A percentile compares a stretch with the other conserved stretches of the same genome.
These are phyloP conservation scores for Rhododendron griersonianum DNA, from an alignment of 148 eudicot species.

Conservation along the genomic window DNA sequence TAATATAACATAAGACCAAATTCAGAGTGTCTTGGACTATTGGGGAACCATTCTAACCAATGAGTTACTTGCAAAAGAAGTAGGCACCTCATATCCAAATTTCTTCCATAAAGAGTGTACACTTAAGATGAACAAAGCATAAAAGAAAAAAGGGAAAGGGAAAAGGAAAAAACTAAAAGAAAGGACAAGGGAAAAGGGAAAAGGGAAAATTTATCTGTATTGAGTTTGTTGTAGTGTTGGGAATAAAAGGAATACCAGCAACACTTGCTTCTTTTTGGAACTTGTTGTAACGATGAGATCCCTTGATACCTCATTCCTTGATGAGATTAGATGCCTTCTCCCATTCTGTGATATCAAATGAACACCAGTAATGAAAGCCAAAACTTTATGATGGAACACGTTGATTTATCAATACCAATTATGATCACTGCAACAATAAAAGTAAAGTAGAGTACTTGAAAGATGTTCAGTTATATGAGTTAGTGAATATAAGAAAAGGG, in stretches of 20 bases:
- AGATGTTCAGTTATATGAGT: not conserved
- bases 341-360: slow-evolving; percentile 68
- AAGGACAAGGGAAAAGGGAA: not conserved
- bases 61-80: not conserved
- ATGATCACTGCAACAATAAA: not conserved
- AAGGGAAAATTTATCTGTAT: not conserved
- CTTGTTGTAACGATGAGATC: slow-evolving; percentile 90
- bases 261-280: slow-evolving; percentile 83
- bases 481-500: not conserved
- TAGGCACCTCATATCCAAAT: slow-evolving; percentile 2
- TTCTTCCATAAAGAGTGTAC: not conserved
- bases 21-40: not conserved
- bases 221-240: not conserved
- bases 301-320: slow-evolving; percentile 94
- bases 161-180: not conserved
- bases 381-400: not conserved
- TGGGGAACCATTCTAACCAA: not conserved
- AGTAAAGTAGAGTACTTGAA: not conserved
- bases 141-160: too few relatives aligned
- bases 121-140: not conserved
- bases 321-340: slow-evolving; percentile 77
- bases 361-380: not conserved
- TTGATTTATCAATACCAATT: not conserved
- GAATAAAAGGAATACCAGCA: slow-evolving; percentile 51
- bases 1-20: not conserved